Percentiles rank a stretch among this genome's conserved stretches.
phyloP scores from a whole-genome alignment of 345 rosid genomes.

The sweet orange (Citrus sinensis) region DVS_A1.0 CM039167.1:7773501-7774000 shows the following conservation, averaged over 20 bases:
- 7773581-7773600: constrained; percentile 41
- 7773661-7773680: not conserved
- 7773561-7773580: constrained; percentile 45
- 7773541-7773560: constrained; percentile 51
- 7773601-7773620: not conserved
- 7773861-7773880: too few relatives aligned
- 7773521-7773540: constrained; percentile 58
- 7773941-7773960: too few relatives aligned
- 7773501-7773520: constrained; percentile 60
- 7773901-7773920: too few relatives aligned
- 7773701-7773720: constrained; percentile 47
- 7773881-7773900: too few relatives aligned
- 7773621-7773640: too few relatives aligned
- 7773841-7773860: not conserved
- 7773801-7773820: too few relatives aligned
- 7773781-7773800: not conserved
- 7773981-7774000: too few relatives aligned
- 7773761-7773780: constrained; percentile 32
- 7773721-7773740: constrained; percentile 49
- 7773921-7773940: too few relatives aligned
- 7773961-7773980: too few relatives aligned
- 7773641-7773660: too few relatives aligned
- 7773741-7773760: constrained; percentile 45
- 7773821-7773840: too few relatives aligned
- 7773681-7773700: constrained; percentile 30